Percentiles rank a stretch among this genome's conserved stretches.
Evolutionary conservation across 2,329 filamentous ascomycete genomes (phyloP).

Genomic region (Botrytis pseudocinerea): DNA sequence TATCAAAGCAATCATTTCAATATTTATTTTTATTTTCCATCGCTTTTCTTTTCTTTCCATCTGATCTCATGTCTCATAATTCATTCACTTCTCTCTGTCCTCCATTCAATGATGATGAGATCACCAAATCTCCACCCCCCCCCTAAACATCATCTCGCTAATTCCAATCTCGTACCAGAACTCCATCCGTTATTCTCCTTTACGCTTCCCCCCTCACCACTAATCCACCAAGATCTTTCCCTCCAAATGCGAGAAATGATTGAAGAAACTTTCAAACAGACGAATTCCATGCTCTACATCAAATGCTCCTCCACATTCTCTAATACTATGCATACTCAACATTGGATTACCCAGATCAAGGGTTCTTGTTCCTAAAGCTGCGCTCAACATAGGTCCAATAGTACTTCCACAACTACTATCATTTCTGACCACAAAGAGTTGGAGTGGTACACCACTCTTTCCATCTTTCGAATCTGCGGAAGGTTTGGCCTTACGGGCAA

Average conservation of each 20-base stretch:
- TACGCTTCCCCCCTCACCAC: not conserved
- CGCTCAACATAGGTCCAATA: slow-evolving; percentile 94
- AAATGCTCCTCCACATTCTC: slow-evolving; percentile 84
- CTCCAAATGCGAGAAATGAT: slow-evolving; percentile 80
- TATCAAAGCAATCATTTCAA: not conserved
- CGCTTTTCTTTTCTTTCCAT: not conserved
- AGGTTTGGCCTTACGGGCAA: slow-evolving; percentile 62
- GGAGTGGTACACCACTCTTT: slow-evolving; percentile 73
- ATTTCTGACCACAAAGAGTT: slow-evolving; percentile 95
- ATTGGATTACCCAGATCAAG: slow-evolving; percentile 85
- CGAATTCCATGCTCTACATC: slow-evolving; percentile 86
- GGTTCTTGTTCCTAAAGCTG: slow-evolving; percentile 81
- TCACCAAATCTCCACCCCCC: not conserved
- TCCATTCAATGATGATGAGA: not conserved
- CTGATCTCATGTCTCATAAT: not conserved
- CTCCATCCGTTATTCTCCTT: not conserved
- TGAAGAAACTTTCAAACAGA: slow-evolving; percentile 85
- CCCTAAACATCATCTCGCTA: not conserved
- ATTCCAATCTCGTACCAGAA: not conserved
- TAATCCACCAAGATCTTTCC: slow-evolving; percentile 21
- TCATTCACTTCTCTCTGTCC: not conserved
- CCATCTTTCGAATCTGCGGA: slow-evolving; percentile 49
- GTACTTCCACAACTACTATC: slow-evolving; percentile 94
- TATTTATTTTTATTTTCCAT: not conserved
- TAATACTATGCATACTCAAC: slow-evolving; percentile 90